phyloP scores from a whole-genome alignment of 2,329 filamentous ascomycete species.

The Trichoderma breve region DNA sequence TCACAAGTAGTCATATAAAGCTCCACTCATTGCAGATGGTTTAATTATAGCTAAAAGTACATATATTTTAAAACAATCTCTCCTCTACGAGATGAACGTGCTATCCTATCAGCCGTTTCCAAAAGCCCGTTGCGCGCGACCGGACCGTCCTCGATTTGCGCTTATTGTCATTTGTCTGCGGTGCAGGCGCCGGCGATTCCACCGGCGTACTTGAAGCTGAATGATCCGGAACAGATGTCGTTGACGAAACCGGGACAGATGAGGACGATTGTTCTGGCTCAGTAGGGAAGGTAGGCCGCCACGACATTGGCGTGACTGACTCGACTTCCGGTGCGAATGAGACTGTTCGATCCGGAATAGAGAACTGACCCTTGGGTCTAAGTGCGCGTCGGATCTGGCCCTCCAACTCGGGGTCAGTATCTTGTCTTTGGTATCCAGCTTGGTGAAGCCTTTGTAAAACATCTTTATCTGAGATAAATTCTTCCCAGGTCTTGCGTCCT shows the following conservation, averaged over 20 bases:
- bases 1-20: neutral
- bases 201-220: neutral
- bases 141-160: neutral
- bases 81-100: neutral
- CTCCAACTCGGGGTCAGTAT: neutral
- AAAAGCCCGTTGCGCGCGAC: neutral
- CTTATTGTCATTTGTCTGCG: neutral
- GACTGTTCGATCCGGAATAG: neutral
- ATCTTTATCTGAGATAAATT: neutral
- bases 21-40: neutral
- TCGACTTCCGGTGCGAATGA: neutral
- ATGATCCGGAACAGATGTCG: neutral
- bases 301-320: neutral
- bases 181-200: neutral
- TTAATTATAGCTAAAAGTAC: neutral
- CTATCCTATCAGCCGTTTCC: conserved; percentile 1
- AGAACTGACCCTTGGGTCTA: neutral
- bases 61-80: neutral
- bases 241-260: neutral
- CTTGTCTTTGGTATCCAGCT: neutral
- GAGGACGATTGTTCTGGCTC: neutral
- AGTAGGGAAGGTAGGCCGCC: neutral
- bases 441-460: neutral
- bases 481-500: conserved; percentile 2
- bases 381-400: neutral